Conservation (phyloP, 768 basidiomycete genomes). For the Tylopilus cervinicoccineus region DNA sequence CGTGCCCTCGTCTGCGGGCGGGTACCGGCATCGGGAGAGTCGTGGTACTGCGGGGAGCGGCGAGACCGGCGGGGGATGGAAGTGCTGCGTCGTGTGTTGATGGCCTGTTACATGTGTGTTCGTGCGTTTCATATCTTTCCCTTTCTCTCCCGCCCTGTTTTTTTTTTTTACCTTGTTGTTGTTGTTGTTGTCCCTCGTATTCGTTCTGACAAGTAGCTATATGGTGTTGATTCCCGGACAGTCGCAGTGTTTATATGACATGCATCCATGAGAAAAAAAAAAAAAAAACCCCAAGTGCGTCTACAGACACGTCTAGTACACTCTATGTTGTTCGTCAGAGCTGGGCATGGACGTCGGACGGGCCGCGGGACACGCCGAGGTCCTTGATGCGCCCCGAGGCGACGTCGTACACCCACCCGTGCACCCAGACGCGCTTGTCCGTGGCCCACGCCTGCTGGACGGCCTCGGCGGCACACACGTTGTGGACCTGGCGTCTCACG, state of each 20-base stretch:
- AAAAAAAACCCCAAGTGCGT: not conserved
- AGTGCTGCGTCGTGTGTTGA: slow-evolving; percentile 71
- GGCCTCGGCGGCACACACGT: slow-evolving; percentile 43
- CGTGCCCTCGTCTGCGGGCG: slow-evolving; percentile 54
- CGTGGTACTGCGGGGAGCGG: slow-evolving; percentile 38
- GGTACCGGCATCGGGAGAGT: slow-evolving; percentile 44
- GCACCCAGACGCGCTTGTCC: slow-evolving; percentile 48
- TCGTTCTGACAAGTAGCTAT: slow-evolving; percentile 5
- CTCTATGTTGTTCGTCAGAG: not conserved
- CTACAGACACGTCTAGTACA: not conserved
- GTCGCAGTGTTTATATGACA: slow-evolving; percentile 5
- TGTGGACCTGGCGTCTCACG: slow-evolving; percentile 52
- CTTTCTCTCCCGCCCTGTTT: not conserved
- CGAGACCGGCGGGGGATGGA: slow-evolving; percentile 41
- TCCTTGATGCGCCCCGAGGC: slow-evolving; percentile 57
- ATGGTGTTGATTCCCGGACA: slow-evolving; percentile 12
- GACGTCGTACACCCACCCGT: slow-evolving; percentile 75
- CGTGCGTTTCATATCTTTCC: not conserved
- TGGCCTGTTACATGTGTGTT: not conserved
- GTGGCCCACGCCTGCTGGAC: slow-evolving; percentile 43
- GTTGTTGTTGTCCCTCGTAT: not conserved
- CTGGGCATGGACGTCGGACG: not conserved
- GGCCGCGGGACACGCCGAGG: slow-evolving; percentile 41
- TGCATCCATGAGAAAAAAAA: not conserved
- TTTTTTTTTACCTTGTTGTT: not conserved